phyloP scores from a whole-genome alignment of 1,139 yeast genomes.

The Trichomonascaceae sp. region DNA sequence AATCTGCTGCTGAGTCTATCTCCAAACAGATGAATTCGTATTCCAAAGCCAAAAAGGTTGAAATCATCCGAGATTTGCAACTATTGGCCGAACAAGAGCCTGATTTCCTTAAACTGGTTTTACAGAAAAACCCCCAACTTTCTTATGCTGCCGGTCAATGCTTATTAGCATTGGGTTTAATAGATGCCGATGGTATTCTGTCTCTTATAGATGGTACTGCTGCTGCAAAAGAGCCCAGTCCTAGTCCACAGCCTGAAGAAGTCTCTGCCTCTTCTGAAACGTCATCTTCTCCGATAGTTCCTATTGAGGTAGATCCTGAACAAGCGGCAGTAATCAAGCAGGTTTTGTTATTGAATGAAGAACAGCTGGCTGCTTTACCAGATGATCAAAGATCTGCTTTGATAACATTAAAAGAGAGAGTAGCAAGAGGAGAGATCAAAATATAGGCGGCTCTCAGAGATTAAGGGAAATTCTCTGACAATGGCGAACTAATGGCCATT shows the following conservation, averaged over 20 bases:
- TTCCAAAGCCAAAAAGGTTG: slow-evolving; percentile 47
- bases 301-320: slow-evolving; percentile 25
- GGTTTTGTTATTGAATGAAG: slow-evolving; percentile 52
- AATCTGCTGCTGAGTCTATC: slow-evolving; percentile 51
- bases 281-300: slow-evolving; percentile 12
- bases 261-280: background rate
- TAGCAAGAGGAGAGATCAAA: slow-evolving; percentile 24
- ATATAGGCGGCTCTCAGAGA: background rate
- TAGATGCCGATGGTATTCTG: slow-evolving; percentile 46
- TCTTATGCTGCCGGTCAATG: slow-evolving; percentile 78
- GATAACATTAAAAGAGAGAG: slow-evolving; percentile 24
- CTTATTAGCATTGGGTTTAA: slow-evolving; percentile 49
- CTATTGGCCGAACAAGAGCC: slow-evolving; percentile 60
- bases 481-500: too few relatives aligned
- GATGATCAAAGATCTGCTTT: slow-evolving; percentile 44
- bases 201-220: slow-evolving; percentile 24
- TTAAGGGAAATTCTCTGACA: too few relatives aligned
- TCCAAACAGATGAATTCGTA: slow-evolving; percentile 49
- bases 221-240: background rate
- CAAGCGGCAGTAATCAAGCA: slow-evolving; percentile 36
- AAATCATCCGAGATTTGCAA: slow-evolving; percentile 55
- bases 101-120: slow-evolving; percentile 50
- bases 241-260: slow-evolving; percentile 15
- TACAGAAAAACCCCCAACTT: slow-evolving; percentile 74
- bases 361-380: slow-evolving; percentile 55